These are phyloP conservation scores for Nepenthes mirabilis DNA, from an alignment of 148 eudicot genomes.

Conservation along the genomic window DNA sequence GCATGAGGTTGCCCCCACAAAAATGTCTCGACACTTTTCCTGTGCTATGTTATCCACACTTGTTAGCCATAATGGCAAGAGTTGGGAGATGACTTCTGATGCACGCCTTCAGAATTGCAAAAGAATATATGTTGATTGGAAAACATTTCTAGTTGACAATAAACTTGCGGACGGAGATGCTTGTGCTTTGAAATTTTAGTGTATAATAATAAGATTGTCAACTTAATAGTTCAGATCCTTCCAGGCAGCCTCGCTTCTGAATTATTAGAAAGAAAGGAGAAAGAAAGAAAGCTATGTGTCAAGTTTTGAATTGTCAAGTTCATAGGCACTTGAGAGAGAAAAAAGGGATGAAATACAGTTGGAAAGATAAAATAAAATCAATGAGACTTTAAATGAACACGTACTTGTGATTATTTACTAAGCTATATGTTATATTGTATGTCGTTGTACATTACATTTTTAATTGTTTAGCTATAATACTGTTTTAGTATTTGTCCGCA, in stretches of 20 bases:
- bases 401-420: too few species aligned
- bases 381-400: too few species aligned
- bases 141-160: constrained; percentile 22
- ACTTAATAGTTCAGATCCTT: constrained; percentile 32
- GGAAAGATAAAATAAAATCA: too few species aligned
- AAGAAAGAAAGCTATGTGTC: too few species aligned
- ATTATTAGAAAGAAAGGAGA: constrained; percentile 5
- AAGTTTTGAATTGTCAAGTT: too few species aligned
- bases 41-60: constrained; percentile 10
- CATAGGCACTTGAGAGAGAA: too few species aligned
- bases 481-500: too few species aligned
- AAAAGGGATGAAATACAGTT: too few species aligned
- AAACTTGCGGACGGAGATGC: constrained; percentile 30
- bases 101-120: constrained; percentile 4
- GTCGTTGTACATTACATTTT: too few species aligned
- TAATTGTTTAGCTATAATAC: too few species aligned
- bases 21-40: constrained; percentile 16
- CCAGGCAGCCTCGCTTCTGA: constrained; percentile 20
- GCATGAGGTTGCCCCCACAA: constrained; percentile 14
- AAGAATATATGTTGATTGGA: constrained; percentile 24
- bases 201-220: neutral
- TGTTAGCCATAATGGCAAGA: constrained; percentile 20
- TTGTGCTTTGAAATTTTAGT: constrained; percentile 29
- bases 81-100: constrained; percentile 21
- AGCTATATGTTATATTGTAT: too few species aligned